These are phyloP conservation scores for Alternaria gaisen DNA, from an alignment of 2,329 filamentous ascomycete genomes.

Conservation along the genomic window DNA sequence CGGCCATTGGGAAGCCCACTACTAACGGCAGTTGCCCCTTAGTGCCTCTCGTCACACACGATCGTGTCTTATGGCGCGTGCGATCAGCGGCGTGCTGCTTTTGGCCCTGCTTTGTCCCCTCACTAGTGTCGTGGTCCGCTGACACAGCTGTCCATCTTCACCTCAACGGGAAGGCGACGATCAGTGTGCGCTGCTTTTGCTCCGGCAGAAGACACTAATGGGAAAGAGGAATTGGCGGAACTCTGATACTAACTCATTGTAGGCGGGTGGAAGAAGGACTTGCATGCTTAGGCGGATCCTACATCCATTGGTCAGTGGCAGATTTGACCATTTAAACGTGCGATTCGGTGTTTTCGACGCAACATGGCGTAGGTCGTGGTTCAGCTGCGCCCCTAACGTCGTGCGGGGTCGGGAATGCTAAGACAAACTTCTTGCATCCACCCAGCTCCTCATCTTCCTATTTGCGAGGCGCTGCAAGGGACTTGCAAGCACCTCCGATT, in stretches of 20 bases:
- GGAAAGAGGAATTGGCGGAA: background rate
- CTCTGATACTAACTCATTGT: background rate
- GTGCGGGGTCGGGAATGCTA: constrained; percentile 4
- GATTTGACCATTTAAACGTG: background rate
- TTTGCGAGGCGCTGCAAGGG: background rate
- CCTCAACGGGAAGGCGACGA: constrained; percentile 9
- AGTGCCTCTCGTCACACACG: background rate
- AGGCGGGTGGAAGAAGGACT: background rate
- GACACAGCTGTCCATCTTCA: constrained; percentile 6
- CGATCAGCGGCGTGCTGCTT: constrained; percentile 10
- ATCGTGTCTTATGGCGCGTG: background rate
- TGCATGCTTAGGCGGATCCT: background rate
- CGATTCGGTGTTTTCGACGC: background rate
- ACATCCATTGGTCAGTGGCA: background rate
- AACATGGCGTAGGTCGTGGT: background rate
- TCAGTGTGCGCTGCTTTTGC: constrained; percentile 8
- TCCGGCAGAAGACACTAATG: background rate
- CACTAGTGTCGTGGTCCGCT: constrained; percentile 5
- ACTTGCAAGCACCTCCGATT: background rate
- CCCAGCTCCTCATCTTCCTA: background rate
- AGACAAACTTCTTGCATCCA: background rate
- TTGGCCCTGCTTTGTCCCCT: background rate
- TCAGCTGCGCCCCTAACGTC: constrained; percentile 3
- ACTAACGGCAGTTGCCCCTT: constrained; percentile 6
- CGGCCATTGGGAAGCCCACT: background rate